Percentiles rank a stretch among this genome's conserved stretches.
phyloP scores from a whole-genome alignment of 2,329 filamentous ascomycete genomes.

The Biscogniauxia mediterranea region DNA sequence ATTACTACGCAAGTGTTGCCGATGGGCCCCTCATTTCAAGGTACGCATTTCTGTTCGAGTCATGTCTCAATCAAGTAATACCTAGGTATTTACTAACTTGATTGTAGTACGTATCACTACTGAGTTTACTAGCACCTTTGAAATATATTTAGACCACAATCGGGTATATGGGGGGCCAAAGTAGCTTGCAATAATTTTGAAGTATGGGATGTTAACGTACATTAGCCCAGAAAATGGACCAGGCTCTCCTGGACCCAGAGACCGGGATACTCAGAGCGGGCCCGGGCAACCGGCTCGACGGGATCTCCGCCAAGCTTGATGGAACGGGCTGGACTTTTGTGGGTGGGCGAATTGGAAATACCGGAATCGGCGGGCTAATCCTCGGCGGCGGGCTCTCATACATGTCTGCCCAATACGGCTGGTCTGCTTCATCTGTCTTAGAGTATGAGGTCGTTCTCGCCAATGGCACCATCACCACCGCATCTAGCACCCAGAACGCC shows the following conservation, averaged over 20 bases:
- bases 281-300: slow-evolving; percentile 43
- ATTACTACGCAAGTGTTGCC: slow-evolving; percentile 49
- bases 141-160: no score
- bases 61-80: not conserved
- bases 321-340: slow-evolving; percentile 44
- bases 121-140: not conserved
- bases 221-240: slow-evolving; percentile 38
- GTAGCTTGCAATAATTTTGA: not conserved
- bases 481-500: slow-evolving; percentile 38
- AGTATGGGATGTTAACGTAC: not conserved
- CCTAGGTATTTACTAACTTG: not conserved
- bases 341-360: slow-evolving; percentile 43
- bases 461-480: slow-evolving; percentile 47
- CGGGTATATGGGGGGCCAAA: no score
- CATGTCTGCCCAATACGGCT: slow-evolving; percentile 50
- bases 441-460: slow-evolving; percentile 53
- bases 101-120: not conserved
- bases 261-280: slow-evolving; percentile 43
- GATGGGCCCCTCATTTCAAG: slow-evolving; percentile 49
- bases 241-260: slow-evolving; percentile 38
- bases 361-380: slow-evolving; percentile 45
- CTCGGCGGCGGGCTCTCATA: slow-evolving; percentile 57
- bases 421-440: slow-evolving; percentile 48
- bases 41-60: not conserved
- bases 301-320: slow-evolving; percentile 40